Base-by-base conservation (phyloP, 2,329 filamentous ascomycete genomes). In the Fusarium papillatum region DNA sequence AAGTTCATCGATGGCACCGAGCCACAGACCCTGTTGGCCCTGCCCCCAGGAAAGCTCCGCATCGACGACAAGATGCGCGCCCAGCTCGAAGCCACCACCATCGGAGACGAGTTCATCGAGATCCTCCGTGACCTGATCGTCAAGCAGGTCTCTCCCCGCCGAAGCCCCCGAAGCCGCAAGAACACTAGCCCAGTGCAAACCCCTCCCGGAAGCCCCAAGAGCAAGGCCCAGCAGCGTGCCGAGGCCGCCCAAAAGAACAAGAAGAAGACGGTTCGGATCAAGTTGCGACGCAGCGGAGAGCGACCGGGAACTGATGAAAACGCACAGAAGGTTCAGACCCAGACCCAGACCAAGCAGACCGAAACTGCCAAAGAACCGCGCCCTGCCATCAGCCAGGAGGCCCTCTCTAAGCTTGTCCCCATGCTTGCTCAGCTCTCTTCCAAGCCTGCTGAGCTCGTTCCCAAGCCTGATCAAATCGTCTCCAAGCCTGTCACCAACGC, bases 1-100 rank as follows among this genome's bases (percentile, higher is more conserved):
- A 68, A 59, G 39, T 73, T 81, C 59, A 79, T 70, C 26, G 75
- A 80, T 48, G 79, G 75, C 19, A 70, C 9, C n/a, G 50, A 67
- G 22, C 71, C 70, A 16, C 36, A 66, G 26, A 76, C 67, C 1
- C 17, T 59, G 8, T 5, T 80, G 5, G 66, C 66, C 7, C 66
- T 77, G 3, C 71, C 74, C 1, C 72, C 71, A 2, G 31, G 46
- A 7, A 60, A 55, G 11, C 46, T 79, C 9, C 14, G 53, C 5
- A 24, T 80, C 29, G 64, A 64, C 34, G 29, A 63, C 3, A 55
- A 71, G 16, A 68, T 59, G 7, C 43, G 41, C n/a, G 16, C 64
- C 34, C 61, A 68, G 1, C 71, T 80, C 2, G 22, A 66, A 17
- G n/a, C 36, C 9, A 60, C 69, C 13, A 50, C 41, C 16, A 65